Conservation (phyloP, 768 basidiomycete species). For the Chalciporus piperatus region DNA sequence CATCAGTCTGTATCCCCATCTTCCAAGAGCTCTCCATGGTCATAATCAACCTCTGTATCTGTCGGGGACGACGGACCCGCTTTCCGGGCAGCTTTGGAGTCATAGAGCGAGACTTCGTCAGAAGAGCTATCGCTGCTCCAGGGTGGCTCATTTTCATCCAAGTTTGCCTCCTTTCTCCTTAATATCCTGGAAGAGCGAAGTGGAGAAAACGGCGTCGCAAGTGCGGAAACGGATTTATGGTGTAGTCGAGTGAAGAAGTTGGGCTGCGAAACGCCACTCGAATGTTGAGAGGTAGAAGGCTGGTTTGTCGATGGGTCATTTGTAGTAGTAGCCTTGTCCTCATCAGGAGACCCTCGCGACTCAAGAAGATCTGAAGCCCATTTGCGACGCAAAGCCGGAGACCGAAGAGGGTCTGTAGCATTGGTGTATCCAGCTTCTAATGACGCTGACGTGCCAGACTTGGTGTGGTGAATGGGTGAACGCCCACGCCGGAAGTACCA, state of each 20-base stretch:
- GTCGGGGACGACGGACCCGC: conserved; percentile 7
- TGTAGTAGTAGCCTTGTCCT: conserved; percentile 12
- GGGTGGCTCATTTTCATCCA: conserved; percentile 32
- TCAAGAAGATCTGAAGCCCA: conserved; percentile 46
- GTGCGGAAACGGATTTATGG: conserved; percentile 43
- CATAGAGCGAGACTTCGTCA: conserved; percentile 33
- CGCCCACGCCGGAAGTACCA: conserved; percentile 55
- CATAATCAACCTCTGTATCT: conserved; percentile 15
- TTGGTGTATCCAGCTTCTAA: conserved; percentile 24
- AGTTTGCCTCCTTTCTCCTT: conserved; percentile 25
- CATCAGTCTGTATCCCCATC: conserved; percentile 22
- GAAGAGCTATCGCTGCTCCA: conserved; percentile 67
- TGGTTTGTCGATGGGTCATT: conserved; percentile 3
- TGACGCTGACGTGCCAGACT: conserved; percentile 35
- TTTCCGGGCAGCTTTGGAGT: conserved; percentile 8
- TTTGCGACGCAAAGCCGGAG: conserved; percentile 44
- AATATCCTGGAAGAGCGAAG: conserved; percentile 21
- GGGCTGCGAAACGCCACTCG: conserved; percentile 18
- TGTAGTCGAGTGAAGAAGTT: conserved; percentile 43
- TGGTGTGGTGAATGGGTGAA: conserved; percentile 19
- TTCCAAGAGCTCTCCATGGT: conserved; percentile 17
- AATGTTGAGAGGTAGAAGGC: conserved; percentile 6
- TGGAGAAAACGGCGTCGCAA: conserved; percentile 37
- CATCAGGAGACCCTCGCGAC: conserved; percentile 22
- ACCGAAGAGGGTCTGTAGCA: conserved; percentile 38